phyloP scores from a whole-genome alignment of 768 basidiomycete genomes.

The Lentinula detonsa region DNA sequence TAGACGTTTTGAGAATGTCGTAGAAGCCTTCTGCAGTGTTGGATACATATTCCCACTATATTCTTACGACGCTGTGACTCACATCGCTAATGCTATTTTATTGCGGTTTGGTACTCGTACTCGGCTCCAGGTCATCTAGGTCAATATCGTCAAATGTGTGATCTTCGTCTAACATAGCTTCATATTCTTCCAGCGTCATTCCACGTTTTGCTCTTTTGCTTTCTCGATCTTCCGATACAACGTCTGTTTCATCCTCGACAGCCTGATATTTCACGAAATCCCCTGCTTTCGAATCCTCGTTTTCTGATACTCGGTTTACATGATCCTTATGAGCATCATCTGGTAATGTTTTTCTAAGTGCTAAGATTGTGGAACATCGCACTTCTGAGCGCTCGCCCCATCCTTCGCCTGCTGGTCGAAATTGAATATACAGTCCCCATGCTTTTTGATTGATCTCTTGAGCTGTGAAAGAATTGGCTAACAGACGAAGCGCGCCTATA shows the following conservation, averaged over 20 bases:
- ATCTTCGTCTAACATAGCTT: conserved; percentile 43
- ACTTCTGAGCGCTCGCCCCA: conserved; percentile 86
- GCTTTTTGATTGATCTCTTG: conserved; percentile 60
- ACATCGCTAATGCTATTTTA: conserved; percentile 1
- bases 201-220: conserved; percentile 33
- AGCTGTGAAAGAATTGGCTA: conserved; percentile 54
- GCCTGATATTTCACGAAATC: conserved; percentile 14
- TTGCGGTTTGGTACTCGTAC: background rate
- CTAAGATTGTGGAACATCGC: conserved; percentile 62
- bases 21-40: background rate
- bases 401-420: conserved; percentile 72
- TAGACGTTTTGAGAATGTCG: background rate
- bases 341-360: conserved; percentile 31
- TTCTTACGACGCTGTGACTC: background rate
- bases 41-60: background rate
- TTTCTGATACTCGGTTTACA: conserved; percentile 8
- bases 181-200: conserved; percentile 46
- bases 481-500: conserved; percentile 68
- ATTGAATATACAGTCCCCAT: conserved; percentile 79
- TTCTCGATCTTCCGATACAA: conserved; percentile 15
- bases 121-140: conserved; percentile 17
- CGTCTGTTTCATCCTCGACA: background rate
- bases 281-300: conserved; percentile 8
- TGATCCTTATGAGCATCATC: conserved; percentile 3
- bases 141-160: conserved; percentile 39